Conservation (phyloP, 345 rosid genomes). For the Aquilaria yunnanensis region DNA sequence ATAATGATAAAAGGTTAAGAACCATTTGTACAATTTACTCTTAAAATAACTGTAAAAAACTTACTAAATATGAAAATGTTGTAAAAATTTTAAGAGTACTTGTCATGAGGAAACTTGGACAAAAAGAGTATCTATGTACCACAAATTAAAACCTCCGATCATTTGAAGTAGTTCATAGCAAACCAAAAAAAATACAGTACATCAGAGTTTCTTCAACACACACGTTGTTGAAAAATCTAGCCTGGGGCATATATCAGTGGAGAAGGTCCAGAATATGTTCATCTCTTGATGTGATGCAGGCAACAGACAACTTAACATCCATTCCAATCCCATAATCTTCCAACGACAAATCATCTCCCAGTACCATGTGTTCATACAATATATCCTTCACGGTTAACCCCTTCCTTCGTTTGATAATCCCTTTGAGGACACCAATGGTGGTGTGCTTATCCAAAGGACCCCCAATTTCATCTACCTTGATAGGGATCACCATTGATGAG, state of each 20-base stretch:
- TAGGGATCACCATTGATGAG: conserved; percentile 2
- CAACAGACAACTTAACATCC: neutral
- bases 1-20: too few species aligned
- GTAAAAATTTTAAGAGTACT: too few species aligned
- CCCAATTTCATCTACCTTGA: neutral
- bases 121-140: too few species aligned
- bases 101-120: too few species aligned
- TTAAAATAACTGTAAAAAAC: too few species aligned
- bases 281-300: neutral
- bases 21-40: too few species aligned
- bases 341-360: conserved; percentile 3
- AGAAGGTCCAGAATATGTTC: too few species aligned
- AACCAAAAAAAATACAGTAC: too few species aligned
- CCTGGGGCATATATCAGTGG: neutral
- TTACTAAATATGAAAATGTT: too few species aligned
- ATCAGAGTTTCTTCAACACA: too few species aligned
- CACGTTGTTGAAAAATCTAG: neutral
- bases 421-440: neutral
- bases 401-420: neutral
- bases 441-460: neutral
- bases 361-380: neutral
- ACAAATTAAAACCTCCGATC: too few species aligned
- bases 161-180: too few species aligned
- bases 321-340: neutral
- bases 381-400: conserved; percentile 6